Evolutionary conservation across 768 basidiomycete species (phyloP).

Genomic region (Dictyophora rubrovolvata): DNA sequence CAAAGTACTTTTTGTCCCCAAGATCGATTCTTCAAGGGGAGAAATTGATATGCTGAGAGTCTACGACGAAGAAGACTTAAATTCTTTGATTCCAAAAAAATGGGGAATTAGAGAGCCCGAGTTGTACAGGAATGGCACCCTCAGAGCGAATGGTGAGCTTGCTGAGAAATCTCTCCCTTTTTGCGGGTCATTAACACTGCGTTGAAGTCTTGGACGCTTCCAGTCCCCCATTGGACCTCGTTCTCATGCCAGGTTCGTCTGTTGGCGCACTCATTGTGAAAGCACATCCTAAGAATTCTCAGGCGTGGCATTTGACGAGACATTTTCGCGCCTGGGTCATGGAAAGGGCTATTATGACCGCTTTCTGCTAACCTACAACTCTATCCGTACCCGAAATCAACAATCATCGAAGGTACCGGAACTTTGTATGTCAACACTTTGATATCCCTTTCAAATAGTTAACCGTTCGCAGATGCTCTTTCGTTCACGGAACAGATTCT

Average conservation of each 20-base stretch:
- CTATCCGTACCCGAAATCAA: background rate
- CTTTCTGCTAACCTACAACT: conserved; percentile 51
- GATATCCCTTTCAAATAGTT: background rate
- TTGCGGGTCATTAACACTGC: background rate
- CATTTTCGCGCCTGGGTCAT: conserved; percentile 62
- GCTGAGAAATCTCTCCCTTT: background rate
- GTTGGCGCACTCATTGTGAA: background rate
- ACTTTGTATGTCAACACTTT: background rate
- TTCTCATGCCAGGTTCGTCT: conserved; percentile 54
- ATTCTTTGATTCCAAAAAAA: conserved; percentile 42
- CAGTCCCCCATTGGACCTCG: conserved; percentile 43
- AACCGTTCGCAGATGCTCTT: background rate
- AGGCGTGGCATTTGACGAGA: conserved; percentile 71
- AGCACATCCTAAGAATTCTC: conserved; percentile 1
- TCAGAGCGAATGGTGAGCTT: conserved; percentile 44
- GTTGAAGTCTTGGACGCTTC: conserved; percentile 27
- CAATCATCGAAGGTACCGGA: background rate
- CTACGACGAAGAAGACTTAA: conserved; percentile 48
- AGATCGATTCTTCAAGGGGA: conserved; percentile 34
- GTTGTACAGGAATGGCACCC: conserved; percentile 28
- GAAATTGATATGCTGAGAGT: conserved; percentile 63
- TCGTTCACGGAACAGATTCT: background rate
- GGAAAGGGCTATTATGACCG: conserved; percentile 80
- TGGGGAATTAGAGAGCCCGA: conserved; percentile 70
- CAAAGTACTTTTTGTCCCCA: conserved; percentile 64